Evolutionary conservation across 2,329 filamentous ascomycete species (phyloP).

Genomic region (Colletotrichum filicis): DNA sequence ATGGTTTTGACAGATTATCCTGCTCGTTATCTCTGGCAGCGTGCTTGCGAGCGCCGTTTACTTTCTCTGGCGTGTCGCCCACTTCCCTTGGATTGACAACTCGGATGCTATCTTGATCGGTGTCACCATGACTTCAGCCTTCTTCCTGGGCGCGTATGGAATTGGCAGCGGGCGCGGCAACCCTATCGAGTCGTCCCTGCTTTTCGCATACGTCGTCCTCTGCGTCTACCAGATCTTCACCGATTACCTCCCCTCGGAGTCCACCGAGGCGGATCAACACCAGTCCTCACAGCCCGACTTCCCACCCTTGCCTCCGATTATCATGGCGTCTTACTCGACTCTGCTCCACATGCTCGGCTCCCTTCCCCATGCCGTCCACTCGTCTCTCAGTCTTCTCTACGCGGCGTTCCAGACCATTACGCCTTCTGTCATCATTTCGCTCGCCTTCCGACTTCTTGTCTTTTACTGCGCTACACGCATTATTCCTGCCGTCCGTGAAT

Average conservation of each 20-base stretch:
- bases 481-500: conserved; percentile 91
- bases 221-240: conserved; percentile 99
- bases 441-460: conserved; percentile 92
- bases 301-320: conserved; percentile 94
- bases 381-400: conserved; percentile 85
- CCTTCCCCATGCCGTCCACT: conserved; percentile 85
- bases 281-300: conserved; percentile 80
- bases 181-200: conserved; percentile 55
- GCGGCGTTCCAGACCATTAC: conserved; percentile 96
- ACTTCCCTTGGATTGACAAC: conserved; percentile 93
- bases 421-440: conserved; percentile 93
- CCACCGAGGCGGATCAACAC: conserved; percentile 62
- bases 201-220: conserved; percentile 87
- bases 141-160: conserved; percentile 93
- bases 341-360: conserved; percentile 85
- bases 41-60: conserved; percentile 95
- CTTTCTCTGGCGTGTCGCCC: conserved; percentile 94
- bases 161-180: conserved; percentile 95
- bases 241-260: conserved; percentile 87
- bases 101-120: conserved; percentile 93
- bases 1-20: conserved; percentile 74
- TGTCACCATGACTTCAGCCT: conserved; percentile 88
- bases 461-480: conserved; percentile 96
- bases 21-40: conserved; percentile 88
- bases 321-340: conserved; percentile 98